These are phyloP conservation scores for Lupinus albus DNA, from an alignment of 306 rosid genomes.

Conservation along the genomic window DNA sequence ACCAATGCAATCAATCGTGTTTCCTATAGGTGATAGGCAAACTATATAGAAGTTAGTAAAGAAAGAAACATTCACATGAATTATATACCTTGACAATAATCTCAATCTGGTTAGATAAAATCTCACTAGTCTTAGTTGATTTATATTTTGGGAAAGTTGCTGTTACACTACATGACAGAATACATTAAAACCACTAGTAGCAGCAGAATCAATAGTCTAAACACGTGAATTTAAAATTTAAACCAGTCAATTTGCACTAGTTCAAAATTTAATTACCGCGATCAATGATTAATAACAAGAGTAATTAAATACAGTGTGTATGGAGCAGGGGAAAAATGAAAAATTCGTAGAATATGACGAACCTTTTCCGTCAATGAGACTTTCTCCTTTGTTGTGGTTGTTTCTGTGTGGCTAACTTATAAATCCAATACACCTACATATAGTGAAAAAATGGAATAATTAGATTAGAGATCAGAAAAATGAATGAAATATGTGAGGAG, in stretches of 20 bases:
- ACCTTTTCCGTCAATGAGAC: conserved; percentile 62
- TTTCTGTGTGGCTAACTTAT: conserved; percentile 48
- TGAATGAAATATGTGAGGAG: neutral
- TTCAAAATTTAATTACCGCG: neutral
- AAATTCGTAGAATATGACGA: neutral
- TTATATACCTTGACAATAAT: neutral
- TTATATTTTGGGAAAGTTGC: too few species aligned
- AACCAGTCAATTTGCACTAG: neutral
- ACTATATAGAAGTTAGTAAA: neutral
- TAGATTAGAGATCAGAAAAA: conserved; percentile 8
- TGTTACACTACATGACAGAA: neutral
- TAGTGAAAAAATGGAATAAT: neutral
- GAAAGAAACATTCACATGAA: conserved; percentile 10
- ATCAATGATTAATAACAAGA: too few species aligned
- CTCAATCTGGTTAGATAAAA: too few species aligned
- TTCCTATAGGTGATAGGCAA: neutral
- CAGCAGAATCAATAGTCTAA: neutral
- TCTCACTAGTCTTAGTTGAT: too few species aligned
- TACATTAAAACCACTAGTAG: conserved; percentile 10
- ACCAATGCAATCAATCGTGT: neutral
- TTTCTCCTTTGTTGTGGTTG: conserved; percentile 48
- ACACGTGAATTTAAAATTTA: too few species aligned
- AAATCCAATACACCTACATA: conserved; percentile 76
- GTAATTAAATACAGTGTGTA: neutral
- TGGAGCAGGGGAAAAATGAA: conserved; percentile 8